Evolutionary conservation across 352 stramenopile genomes (phyloP).

Genomic region (Phytophthora fragariae): DNA sequence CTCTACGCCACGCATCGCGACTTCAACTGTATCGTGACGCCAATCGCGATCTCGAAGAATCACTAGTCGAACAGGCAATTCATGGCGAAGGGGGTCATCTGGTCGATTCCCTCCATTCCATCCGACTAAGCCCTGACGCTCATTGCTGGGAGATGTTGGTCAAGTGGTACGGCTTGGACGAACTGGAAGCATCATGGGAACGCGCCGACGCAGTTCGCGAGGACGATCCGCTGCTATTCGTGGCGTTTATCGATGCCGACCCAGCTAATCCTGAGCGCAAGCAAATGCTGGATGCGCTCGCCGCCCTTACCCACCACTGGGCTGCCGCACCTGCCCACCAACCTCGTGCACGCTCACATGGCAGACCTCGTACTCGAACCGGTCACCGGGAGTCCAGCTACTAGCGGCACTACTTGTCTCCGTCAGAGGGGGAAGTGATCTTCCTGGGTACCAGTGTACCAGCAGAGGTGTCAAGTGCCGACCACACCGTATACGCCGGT

Average conservation of each 20-base stretch:
- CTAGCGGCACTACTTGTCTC: not conserved
- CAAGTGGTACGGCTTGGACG: not conserved
- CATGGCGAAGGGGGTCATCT: not conserved
- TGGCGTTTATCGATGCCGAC: not conserved
- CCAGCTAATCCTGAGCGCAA: not conserved
- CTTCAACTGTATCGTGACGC: not conserved
- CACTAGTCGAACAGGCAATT: not conserved
- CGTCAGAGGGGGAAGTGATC: not conserved
- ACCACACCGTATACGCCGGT: not conserved
- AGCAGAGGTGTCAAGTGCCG: not conserved
- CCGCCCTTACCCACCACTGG: not conserved
- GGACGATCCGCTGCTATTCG: not conserved
- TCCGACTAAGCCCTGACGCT: not conserved
- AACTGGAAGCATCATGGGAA: not conserved
- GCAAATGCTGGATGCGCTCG: not conserved
- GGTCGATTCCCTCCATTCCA: not conserved
- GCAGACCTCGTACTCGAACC: not conserved
- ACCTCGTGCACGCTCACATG: not conserved
- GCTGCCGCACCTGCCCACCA: not conserved
- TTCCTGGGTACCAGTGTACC: not conserved
- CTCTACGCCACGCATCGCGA: not conserved
- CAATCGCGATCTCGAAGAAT: not conserved
- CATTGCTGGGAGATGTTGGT: not conserved
- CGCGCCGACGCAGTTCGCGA: not conserved
- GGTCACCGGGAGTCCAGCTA: not conserved